These are phyloP conservation scores for Paramecium sexaurelia DNA, from an alignment of 73 alveolate species.

Conservation along the genomic window DNA sequence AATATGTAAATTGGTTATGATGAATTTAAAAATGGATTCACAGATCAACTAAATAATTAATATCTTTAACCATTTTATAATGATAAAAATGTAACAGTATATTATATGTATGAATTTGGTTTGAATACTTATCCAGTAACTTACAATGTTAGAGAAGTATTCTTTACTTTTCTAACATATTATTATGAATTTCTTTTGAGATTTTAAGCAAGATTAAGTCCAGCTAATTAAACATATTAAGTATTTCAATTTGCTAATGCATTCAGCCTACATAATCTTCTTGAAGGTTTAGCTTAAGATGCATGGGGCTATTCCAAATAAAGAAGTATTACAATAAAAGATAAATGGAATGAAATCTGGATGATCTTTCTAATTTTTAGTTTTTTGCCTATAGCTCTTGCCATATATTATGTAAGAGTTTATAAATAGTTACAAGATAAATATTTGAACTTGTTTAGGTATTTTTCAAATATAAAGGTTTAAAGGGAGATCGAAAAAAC, in stretches of 20 bases:
- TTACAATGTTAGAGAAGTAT: neutral
- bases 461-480: neutral
- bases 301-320: neutral
- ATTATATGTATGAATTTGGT: neutral
- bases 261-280: neutral
- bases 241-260: slow-evolving; percentile 55
- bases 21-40: neutral
- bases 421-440: neutral
- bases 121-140: neutral
- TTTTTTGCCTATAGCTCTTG: neutral
- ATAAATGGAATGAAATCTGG: slow-evolving; percentile 27
- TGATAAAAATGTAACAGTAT: neutral
- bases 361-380: neutral
- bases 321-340: neutral
- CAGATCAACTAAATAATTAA: neutral
- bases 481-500: slow-evolving; percentile 15
- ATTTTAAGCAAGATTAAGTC: slow-evolving; percentile 1
- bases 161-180: neutral
- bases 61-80: neutral
- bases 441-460: neutral
- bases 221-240: slow-evolving; percentile 10
- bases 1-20: neutral
- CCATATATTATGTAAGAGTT: neutral
- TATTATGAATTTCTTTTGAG: slow-evolving; percentile 2
- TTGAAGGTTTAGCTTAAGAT: neutral